Conservation (phyloP, 2,329 filamentous ascomycete genomes). For the Aspergillus alliaceus region DNA sequence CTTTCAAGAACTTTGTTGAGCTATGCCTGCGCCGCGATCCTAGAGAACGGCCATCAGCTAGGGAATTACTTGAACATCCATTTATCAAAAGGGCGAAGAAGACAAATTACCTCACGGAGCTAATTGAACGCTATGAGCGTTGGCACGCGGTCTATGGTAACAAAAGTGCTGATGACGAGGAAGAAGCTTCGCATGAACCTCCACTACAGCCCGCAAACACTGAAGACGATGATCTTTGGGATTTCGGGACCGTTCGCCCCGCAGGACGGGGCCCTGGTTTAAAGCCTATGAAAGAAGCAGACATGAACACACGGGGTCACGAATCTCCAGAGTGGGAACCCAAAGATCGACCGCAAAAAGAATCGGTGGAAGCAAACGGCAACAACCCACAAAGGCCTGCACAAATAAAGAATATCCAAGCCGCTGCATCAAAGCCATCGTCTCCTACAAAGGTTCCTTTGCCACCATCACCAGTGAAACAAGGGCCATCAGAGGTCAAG, state of each 20-base stretch:
- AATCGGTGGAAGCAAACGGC: constrained; percentile 34
- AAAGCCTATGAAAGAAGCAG: constrained; percentile 75
- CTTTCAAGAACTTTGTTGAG: constrained; percentile 82
- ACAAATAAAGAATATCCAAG: constrained; percentile 51
- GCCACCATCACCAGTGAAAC: constrained; percentile 59
- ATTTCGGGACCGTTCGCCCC: constrained; percentile 92
- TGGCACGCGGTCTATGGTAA: constrained; percentile 82
- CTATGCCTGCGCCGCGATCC: constrained; percentile 86
- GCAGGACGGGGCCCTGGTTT: constrained; percentile 67
- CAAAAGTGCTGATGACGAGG: constrained; percentile 61
- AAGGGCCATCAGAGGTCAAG: constrained; percentile 50
- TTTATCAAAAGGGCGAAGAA: constrained; percentile 92
- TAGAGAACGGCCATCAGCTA: constrained; percentile 80
- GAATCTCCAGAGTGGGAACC: constrained; percentile 32
- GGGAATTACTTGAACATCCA: constrained; percentile 81
- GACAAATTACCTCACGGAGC: constrained; percentile 91
- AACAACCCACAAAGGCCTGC: constrained; percentile 58
- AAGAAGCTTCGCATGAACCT: constrained; percentile 52
- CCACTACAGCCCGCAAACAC: constrained; percentile 40
- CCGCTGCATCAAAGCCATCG: constrained; percentile 36
- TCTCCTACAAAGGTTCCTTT: constrained; percentile 62
- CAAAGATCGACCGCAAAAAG: constrained; percentile 25
- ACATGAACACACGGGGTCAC: constrained; percentile 71
- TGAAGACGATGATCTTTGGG: constrained; percentile 85
- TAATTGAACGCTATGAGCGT: constrained; percentile 86